Percentiles rank a stretch among this genome's conserved stretches.
Conservation (phyloP, 805 yeast genomes). For the Zygoascus tannicola region DNA sequence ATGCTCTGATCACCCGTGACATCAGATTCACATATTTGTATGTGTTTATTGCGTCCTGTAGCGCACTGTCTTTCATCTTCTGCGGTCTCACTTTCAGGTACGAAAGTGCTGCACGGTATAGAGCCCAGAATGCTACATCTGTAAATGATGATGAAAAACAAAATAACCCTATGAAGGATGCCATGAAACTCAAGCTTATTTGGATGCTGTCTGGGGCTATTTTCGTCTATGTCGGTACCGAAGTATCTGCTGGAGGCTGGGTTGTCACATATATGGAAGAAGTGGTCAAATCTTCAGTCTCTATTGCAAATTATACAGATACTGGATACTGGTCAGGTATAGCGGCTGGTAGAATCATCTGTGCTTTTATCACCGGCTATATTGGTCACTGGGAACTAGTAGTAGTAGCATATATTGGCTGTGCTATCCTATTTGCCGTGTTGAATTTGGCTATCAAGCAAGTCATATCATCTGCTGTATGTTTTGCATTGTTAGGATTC, state of each 20-base stretch:
- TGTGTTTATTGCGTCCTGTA: constrained; percentile 38
- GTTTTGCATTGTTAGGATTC: constrained; percentile 43
- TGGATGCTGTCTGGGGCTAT: constrained; percentile 46
- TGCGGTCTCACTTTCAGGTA: constrained; percentile 37
- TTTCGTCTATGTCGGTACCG: constrained; percentile 60
- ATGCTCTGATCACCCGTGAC: constrained; percentile 42
- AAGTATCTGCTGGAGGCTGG: constrained; percentile 66
- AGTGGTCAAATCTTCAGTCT: constrained; percentile 40
- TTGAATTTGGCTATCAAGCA: constrained; percentile 43
- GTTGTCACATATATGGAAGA: constrained; percentile 51
- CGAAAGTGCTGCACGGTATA: constrained; percentile 16
- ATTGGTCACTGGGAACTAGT: constrained; percentile 13
- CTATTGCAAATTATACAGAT: constrained; percentile 50
- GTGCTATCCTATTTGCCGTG: constrained; percentile 33
- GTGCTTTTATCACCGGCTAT: constrained; percentile 33
- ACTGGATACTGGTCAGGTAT: constrained; percentile 68
- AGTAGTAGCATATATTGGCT: constrained; percentile 23
- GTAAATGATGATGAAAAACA: background rate
- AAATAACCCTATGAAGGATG: constrained; percentile 6
- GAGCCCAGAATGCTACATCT: constrained; percentile 1
- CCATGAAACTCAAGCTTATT: constrained; percentile 10
- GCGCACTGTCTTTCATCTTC: constrained; percentile 28
- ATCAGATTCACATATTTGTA: constrained; percentile 47
- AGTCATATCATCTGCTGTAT: constrained; percentile 38
- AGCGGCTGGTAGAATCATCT: constrained; percentile 49